phyloP scores from a whole-genome alignment of 2,329 filamentous ascomycete genomes.

The Pochonia chlamydosporia region DNA sequence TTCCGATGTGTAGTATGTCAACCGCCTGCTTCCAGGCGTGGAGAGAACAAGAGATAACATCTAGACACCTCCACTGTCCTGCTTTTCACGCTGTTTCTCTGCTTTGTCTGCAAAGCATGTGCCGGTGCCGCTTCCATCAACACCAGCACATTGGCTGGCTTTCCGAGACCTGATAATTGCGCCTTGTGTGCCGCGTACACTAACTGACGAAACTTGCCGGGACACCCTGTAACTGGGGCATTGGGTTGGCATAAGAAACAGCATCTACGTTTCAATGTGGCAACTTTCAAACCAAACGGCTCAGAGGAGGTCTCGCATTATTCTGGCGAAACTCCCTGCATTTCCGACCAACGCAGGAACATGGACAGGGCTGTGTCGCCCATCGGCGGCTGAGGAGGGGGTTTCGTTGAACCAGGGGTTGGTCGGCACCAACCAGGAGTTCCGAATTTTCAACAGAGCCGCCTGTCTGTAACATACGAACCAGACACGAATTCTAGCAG shows the following conservation, averaged over 20 bases:
- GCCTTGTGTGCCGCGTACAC: background rate
- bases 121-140: too few species aligned
- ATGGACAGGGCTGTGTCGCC: background rate
- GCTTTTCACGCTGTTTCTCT: too few species aligned
- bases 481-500: too few species aligned
- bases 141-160: too few species aligned
- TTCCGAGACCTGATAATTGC: background rate
- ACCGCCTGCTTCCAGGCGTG: too few species aligned
- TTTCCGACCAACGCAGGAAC: constrained; percentile 1
- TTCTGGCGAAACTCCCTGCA: constrained; percentile 6
- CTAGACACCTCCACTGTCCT: too few species aligned
- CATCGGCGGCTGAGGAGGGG: background rate
- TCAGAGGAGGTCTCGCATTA: constrained; percentile 10
- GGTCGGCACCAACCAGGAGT: background rate
- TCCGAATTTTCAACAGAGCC: background rate
- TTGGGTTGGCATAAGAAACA: constrained; percentile 11
- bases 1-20: too few species aligned
- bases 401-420: background rate
- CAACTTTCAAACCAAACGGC: constrained; percentile 25
- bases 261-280: constrained; percentile 22
- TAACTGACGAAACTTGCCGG: background rate
- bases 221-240: background rate
- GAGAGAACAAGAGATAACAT: background rate
- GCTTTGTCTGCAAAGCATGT: too few species aligned
- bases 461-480: background rate